Evolutionary conservation across 192 early-diverging fungal genomes (phyloP), one percentile per base, ranked within the genome.

Genomic region (Entrophospora sp.): DNA sequence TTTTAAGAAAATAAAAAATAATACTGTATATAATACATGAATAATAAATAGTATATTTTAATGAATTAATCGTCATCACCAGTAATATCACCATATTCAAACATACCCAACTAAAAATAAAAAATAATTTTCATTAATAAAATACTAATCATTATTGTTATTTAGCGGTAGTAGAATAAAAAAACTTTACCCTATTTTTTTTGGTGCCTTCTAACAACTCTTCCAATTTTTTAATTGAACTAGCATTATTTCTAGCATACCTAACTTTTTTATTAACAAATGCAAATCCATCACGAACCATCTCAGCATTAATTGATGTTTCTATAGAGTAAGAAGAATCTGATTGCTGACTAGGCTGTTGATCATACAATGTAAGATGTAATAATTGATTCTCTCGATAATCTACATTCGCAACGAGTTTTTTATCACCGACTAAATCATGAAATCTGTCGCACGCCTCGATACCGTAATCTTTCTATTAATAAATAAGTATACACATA

Each of bases 321-420:
- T 88, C 88, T 6, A 83, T 68, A 6, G 80, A 81, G 28, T 78
- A 72, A 7, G 85, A 85, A 14, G 81, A 62, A 4, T 51, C 48
- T 2, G 87, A n/a, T n/a, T n/a, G n/a, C n/a, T n/a, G n/a, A n/a
- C n/a, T n/a, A n/a, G n/a, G n/a, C n/a, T n/a, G n/a, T n/a, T n/a
- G 85, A 56, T 90, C 84, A 55, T 85, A 90, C 16, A 90, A 62
- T 9, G 86, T 90, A 24, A 90, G 62, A 40, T 84, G 79, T 55
- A 87, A 61, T 6, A 84, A 73, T 31, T 71, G 75, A 57, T 71
- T 75, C 16, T 81, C 70, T 13, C 84, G 78, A 28, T 83, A 81
- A 72, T 91, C 89, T 34, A 91, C 76, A 52, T 87, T 86, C 36
- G 86, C 89, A 1, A 91, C 89, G 24, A 91, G 74, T 69, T 83